Conservation (phyloP, 1,284 basidiomycete genomes). For the Exobasidium rhododendri region DNA sequence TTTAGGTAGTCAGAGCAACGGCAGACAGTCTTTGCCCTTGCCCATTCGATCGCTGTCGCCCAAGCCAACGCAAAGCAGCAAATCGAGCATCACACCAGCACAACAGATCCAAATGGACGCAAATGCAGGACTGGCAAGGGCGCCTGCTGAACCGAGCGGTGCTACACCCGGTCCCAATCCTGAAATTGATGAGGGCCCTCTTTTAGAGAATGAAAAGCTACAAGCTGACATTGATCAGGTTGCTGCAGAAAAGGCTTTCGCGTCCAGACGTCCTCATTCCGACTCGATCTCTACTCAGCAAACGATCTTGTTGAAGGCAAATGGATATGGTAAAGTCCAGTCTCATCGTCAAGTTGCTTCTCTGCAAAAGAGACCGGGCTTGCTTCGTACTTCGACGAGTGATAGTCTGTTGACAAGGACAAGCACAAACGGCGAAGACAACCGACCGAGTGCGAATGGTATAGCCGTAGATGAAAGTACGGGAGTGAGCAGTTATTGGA, state of each 20-base stretch:
- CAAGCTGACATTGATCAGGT: not conserved
- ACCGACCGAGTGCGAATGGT: not conserved
- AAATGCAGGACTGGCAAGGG: constrained; percentile 38
- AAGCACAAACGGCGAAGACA: not conserved
- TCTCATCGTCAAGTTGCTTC: constrained; percentile 4
- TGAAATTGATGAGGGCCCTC: not conserved
- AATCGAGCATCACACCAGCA: constrained; percentile 28
- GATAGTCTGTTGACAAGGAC: not conserved
- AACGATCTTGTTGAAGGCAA: not conserved
- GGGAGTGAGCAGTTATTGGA: constrained; percentile 1
- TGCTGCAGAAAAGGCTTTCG: not conserved
- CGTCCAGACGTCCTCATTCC: not conserved
- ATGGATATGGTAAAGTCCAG: not conserved
- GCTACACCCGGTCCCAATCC: constrained; percentile 16
- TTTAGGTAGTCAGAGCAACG: not conserved
- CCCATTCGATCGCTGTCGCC: not conserved
- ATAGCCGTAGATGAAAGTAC: constrained; percentile 3
- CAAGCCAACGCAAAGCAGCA: not conserved
- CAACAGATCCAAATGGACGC: constrained; percentile 42
- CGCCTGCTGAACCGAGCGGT: constrained; percentile 34
- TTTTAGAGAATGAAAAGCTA: not conserved
- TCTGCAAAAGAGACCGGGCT: not conserved
- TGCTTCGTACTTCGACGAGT: not conserved
- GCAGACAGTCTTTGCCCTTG: not conserved
- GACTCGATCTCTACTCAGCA: not conserved